Percentiles rank a stretch among this genome's conserved stretches.
phyloP scores from a whole-genome alignment of 2,329 filamentous ascomycete genomes.

The Apiospora sp. region DNA sequence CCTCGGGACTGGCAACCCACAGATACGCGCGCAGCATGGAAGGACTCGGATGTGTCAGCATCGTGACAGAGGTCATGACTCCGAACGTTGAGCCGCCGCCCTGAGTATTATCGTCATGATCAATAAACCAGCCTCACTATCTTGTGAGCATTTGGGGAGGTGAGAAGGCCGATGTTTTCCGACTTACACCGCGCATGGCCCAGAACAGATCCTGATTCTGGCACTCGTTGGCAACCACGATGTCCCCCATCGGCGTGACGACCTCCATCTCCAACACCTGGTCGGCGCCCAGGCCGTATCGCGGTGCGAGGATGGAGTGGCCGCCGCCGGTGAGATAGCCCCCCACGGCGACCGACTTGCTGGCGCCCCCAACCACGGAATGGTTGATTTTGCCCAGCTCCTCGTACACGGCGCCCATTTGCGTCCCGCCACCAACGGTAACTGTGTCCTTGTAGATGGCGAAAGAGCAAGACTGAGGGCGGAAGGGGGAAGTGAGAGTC shows the following conservation, averaged over 20 bases:
- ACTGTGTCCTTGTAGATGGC: slow-evolving; percentile 57
- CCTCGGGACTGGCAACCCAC: slow-evolving; percentile 39
- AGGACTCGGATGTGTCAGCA: slow-evolving; percentile 56
- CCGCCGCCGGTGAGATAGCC: slow-evolving; percentile 70
- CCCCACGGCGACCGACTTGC: slow-evolving; percentile 64
- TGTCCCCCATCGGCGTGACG: slow-evolving; percentile 59
- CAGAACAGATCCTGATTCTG: slow-evolving; percentile 68
- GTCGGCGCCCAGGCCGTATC: slow-evolving; percentile 68
- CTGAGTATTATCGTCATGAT: slow-evolving; percentile 37
- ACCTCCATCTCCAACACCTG: slow-evolving; percentile 67
- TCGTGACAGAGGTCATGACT: slow-evolving; percentile 64
- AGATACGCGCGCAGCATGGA: slow-evolving; percentile 37
- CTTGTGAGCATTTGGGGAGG: neutral
- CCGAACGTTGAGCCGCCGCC: slow-evolving; percentile 69
- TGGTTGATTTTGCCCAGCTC: slow-evolving; percentile 53
- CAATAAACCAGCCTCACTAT: neutral
- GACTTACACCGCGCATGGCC: slow-evolving; percentile 62
- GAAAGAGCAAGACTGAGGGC: slow-evolving; percentile 49
- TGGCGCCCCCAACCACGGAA: slow-evolving; percentile 62
- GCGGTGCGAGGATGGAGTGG: slow-evolving; percentile 60
- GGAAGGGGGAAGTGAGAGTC: slow-evolving; percentile 48
- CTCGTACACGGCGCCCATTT: slow-evolving; percentile 57
- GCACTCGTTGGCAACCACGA: slow-evolving; percentile 59
- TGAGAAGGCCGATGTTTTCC: too few relatives aligned
- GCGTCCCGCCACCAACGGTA: slow-evolving; percentile 60